Evolutionary conservation across 495 filamentous ascomycete genomes (phyloP), one percentile per base, ranked within the genome.

Genomic region (Barbatosphaeria neglecta): DNA sequence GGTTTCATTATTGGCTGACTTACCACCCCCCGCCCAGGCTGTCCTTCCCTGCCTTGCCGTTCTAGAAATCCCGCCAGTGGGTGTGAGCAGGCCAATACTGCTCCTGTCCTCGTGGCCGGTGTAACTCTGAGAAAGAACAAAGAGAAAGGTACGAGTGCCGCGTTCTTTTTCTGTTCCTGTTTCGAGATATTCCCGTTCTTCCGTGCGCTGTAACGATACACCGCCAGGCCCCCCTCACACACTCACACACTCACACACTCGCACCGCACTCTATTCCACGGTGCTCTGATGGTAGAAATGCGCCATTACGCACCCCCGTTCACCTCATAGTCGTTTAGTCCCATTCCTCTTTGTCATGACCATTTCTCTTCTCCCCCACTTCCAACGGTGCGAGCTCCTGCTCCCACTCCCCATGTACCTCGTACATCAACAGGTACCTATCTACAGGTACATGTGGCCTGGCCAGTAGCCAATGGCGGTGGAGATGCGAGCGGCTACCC

Each of bases 131-230:
- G 11, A 46, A 37, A 37, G 24, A n/a, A n/a, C n/a, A 37, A 24
- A 59, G 41, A 51, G 15, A 41, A 24, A 44, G 50, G 57, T 62
- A 51, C 44, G 55, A 56, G 23, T 51, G 43, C 47, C 28, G 41
- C 46, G 42, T 39, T 49, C 47, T 44, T 46, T 51, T 49, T 46
- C n/a, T 40, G 40, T 46, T 44, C 25, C 27, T 45, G 27, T 47
- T 35, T 39, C 42, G 22, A 37, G 49, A 46, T 43, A 48, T 44
- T 35, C 50, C 45, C 24, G 50, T 27, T 49, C 43, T 43, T 46
- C 38, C 43, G 43, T 42, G 44, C 51, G 7, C 45, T 53, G 46
- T 33, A 61, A 46, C 49, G 50, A 49, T 51, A 54, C 49, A 52
- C 57, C 33, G 41, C 39, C 39, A 41, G 22, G 20, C 23, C 20